A percentile compares a stretch with the other conserved stretches of the same genome.
Conservation (phyloP, 208 protist genomes). For the Endotrypanum monterogeii region DNA sequence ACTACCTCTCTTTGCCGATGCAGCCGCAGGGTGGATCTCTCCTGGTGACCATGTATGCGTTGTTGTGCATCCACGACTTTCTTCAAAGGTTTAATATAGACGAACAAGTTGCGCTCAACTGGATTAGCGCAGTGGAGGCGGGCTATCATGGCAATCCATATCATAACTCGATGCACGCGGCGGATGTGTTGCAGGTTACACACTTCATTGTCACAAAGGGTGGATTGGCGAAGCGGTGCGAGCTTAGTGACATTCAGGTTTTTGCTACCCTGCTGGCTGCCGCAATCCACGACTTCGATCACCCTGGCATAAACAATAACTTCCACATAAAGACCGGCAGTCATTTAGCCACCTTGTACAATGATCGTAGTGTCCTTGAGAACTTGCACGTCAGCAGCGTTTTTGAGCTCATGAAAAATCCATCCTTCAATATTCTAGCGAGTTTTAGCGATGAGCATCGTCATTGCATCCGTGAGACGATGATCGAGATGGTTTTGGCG, state of each 20-base stretch:
- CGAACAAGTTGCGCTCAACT: slow-evolving; percentile 89
- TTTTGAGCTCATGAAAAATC: slow-evolving; percentile 92
- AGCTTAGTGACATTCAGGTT: slow-evolving; percentile 82
- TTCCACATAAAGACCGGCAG: slow-evolving; percentile 90
- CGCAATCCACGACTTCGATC: slow-evolving; percentile 96
- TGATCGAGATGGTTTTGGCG: slow-evolving; percentile 94
- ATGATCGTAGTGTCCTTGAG: slow-evolving; percentile 96
- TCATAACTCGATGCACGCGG: slow-evolving; percentile 94
- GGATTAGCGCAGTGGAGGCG: slow-evolving; percentile 87
- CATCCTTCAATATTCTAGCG: slow-evolving; percentile 81
- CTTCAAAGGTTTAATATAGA: slow-evolving; percentile 92
- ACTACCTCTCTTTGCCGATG: slow-evolving; percentile 57
- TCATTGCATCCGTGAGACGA: slow-evolving; percentile 82
- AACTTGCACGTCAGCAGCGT: slow-evolving; percentile 92
- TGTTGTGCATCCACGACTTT: slow-evolving; percentile 85
- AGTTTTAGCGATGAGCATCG: slow-evolving; percentile 79
- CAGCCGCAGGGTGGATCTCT: slow-evolving; percentile 79
- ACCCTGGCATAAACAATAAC: slow-evolving; percentile 96
- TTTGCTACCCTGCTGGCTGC: slow-evolving; percentile 91
- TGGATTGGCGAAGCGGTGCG: slow-evolving; percentile 66
- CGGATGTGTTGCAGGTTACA: slow-evolving; percentile 90
- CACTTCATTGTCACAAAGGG: slow-evolving; percentile 86
- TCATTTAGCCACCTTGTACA: slow-evolving; percentile 93
- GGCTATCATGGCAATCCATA: slow-evolving; percentile 93
- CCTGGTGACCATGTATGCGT: slow-evolving; percentile 87